Evolutionary conservation across 306 rosid species (phyloP), one percentile per base, ranked within the genome.

Genomic region (Vigna trinervia): DNA sequence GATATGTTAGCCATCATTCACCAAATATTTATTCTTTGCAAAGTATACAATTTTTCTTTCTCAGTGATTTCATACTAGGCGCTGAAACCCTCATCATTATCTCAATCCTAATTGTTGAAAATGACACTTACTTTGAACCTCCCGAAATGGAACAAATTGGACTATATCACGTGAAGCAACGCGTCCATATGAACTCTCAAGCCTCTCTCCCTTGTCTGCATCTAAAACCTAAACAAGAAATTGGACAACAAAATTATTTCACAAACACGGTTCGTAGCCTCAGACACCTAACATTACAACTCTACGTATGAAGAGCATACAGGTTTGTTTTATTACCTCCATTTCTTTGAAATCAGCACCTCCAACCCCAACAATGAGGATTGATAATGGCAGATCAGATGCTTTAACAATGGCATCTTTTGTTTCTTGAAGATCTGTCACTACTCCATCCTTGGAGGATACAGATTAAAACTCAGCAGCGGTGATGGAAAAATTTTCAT

Each of bases 271-370:
- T 41, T 59, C 36, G 45, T 14, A 5, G 41, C 36, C 78, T 51
- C 43, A 15, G 47, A 65, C 39, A 43, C 13, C 41, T 65, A 78
- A 69, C 20, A 74, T 65, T 52, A 70, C 36, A 54, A 68, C 68
- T 70, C 13, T n/a, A 34, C 32, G 54, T 7, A 38, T 36, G 54
- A 64, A 76, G 71, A 28, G 70, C 13, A 41, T 75, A 75, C 19
- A 11, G 4, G 34, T 70, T 56, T 41, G 12, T 1, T 41, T 41
- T 41, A 12, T 41, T 91, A 96, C 99, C 99, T 96, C 98, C 99
- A 96, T 96, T 85, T 96, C 99, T 88, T 96, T 96, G 78, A 93
- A 96, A 84, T 96, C 99, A 12, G 99, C 98, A 79, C 99, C 99
- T 85, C 99, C 99, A 28, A 96, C 98, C 15, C 99, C 99, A 82